Conservation (phyloP, 1,284 basidiomycete species). For the Cystobasidium slooffiae region DNA sequence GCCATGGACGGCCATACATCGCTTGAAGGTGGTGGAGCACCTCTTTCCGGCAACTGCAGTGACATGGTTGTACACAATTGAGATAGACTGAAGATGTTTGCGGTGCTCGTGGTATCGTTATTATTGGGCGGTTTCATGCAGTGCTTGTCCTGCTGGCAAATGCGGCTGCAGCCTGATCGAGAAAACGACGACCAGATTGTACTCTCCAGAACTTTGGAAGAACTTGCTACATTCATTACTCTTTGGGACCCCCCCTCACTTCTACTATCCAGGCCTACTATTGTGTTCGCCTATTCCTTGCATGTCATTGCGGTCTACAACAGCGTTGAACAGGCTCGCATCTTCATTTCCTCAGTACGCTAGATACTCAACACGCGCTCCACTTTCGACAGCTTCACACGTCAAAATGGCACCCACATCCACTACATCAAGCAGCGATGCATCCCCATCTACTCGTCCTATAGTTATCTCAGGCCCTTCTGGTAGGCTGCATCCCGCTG, state of each 20-base stretch:
- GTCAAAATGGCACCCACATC: conserved; percentile 23
- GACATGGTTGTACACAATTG: not conserved
- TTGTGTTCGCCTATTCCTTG: not conserved
- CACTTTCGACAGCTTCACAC: not conserved
- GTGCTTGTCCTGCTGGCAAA: too few species aligned
- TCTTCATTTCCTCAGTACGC: too few species aligned
- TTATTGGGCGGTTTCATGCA: too few species aligned
- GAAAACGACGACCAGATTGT: too few species aligned
- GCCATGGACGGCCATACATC: not conserved
- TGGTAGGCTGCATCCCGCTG: not conserved
- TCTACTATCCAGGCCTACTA: too few species aligned
- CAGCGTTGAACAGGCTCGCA: too few species aligned
- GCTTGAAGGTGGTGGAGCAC: conserved; percentile 25
- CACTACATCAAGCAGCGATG: conserved; percentile 1
- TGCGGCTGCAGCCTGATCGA: too few species aligned
- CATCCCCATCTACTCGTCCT: conserved; percentile 21
- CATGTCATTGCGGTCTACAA: not conserved
- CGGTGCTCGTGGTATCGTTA: too few species aligned
- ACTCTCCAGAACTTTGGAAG: too few species aligned
- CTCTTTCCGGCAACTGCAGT: conserved; percentile 32
- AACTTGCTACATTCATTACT: too few species aligned
- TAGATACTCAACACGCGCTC: not conserved
- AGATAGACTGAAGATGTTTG: not conserved
- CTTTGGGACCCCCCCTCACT: too few species aligned
- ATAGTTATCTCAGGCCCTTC: conserved; percentile 41